Percentiles rank a stretch among this genome's conserved stretches.
Evolutionary conservation across 2,329 filamentous ascomycete genomes (phyloP).

Genomic region (Talaromyces sp.): DNA sequence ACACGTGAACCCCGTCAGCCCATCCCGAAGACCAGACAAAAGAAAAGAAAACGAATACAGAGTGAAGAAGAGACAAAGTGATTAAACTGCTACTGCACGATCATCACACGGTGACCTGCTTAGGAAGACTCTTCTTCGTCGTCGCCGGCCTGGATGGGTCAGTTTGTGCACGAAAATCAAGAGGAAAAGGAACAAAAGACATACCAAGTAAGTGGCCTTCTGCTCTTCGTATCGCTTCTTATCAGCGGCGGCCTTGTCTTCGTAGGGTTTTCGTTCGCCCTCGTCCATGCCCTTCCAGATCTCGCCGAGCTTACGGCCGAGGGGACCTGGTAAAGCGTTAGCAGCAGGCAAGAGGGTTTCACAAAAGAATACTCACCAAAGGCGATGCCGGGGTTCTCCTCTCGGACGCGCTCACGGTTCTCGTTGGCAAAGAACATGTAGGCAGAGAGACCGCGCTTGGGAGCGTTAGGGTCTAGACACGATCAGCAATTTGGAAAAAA

Average conservation of each 20-base stretch:
- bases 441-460: constrained; percentile 97
- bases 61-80: constrained; percentile 3
- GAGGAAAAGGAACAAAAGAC: constrained; percentile 20
- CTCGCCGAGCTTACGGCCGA: constrained; percentile 97
- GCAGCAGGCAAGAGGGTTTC: neutral
- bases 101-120: constrained; percentile 7
- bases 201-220: constrained; percentile 89
- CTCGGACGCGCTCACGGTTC: constrained; percentile 94
- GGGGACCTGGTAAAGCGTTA: constrained; percentile 60
- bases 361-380: constrained; percentile 63
- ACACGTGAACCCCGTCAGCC: constrained; percentile 11
- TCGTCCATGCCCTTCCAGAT: constrained; percentile 96
- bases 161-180: neutral
- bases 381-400: constrained; percentile 95
- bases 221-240: constrained; percentile 99
- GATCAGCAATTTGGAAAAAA: neutral
- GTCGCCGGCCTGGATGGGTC: constrained; percentile 2
- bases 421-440: constrained; percentile 99
- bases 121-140: constrained; percentile 12
- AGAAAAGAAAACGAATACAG: constrained; percentile 2
- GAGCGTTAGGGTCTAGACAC: constrained; percentile 79
- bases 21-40: constrained; percentile 12
- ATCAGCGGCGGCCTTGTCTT: constrained; percentile 91
- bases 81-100: constrained; percentile 1
- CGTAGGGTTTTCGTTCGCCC: constrained; percentile 88